These are phyloP conservation scores for Saitozyma podzolica DNA, from an alignment of 768 basidiomycete genomes.

Conservation along the genomic window DNA sequence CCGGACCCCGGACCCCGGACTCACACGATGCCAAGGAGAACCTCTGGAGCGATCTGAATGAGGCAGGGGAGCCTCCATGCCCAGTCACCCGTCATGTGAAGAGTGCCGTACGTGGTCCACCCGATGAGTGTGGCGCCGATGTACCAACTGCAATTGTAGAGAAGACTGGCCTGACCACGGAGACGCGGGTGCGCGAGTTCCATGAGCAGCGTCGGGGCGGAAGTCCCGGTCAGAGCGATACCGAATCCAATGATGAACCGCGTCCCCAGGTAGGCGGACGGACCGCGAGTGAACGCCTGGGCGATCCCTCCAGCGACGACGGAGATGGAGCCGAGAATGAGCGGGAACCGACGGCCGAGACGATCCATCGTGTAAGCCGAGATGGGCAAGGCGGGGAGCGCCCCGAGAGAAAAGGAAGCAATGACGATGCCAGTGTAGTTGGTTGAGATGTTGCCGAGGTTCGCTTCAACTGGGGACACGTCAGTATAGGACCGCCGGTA, in stretches of 20 bases:
- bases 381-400: not conserved
- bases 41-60: too few relatives aligned
- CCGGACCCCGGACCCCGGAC: too few relatives aligned
- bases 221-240: not conserved
- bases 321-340: not conserved
- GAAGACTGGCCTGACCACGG: not conserved
- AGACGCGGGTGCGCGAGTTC: not conserved
- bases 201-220: not conserved
- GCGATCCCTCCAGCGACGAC: not conserved
- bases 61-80: too few relatives aligned
- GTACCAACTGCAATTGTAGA: constrained; percentile 1
- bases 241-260: not conserved
- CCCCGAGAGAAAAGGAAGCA: not conserved
- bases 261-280: not conserved
- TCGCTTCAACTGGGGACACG: not conserved
- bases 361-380: not conserved
- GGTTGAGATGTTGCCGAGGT: not conserved
- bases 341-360: not conserved
- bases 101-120: too few relatives aligned
- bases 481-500: not conserved
- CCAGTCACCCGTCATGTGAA: too few relatives aligned
- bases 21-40: too few relatives aligned
- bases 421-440: not conserved
- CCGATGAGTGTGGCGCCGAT: not conserved
- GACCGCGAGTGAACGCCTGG: not conserved